Percentiles rank a stretch among this genome's conserved stretches.
These are phyloP conservation scores for Claviceps purpurea DNA, from an alignment of 2,329 filamentous ascomycete genomes.

Conservation along the genomic window DNA sequence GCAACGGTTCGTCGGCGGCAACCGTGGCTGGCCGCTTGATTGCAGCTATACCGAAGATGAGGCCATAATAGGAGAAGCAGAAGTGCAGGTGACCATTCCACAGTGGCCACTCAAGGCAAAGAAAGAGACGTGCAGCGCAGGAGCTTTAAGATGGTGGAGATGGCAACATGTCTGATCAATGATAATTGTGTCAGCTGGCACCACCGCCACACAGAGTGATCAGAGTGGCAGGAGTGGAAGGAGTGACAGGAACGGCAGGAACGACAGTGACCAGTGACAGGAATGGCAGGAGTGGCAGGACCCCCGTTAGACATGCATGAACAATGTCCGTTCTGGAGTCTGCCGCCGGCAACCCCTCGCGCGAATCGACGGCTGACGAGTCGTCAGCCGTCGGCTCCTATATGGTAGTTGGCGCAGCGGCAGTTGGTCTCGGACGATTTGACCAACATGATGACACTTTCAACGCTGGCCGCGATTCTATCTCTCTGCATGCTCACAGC, in stretches of 20 bases:
- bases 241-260: background rate
- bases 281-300: background rate
- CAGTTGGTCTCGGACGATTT: no score
- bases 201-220: background rate
- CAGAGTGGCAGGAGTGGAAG: background rate
- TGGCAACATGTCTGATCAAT: background rate
- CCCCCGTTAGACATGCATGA: background rate
- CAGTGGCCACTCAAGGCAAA: background rate
- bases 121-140: background rate
- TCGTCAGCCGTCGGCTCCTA: no score
- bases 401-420: no score
- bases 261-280: background rate
- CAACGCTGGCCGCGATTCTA: background rate
- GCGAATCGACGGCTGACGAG: background rate
- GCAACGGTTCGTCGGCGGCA: slow-evolving; percentile 15
- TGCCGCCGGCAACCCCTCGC: background rate
- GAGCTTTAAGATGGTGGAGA: background rate
- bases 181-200: background rate
- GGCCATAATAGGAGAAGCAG: background rate
- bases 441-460: background rate
- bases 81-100: background rate
- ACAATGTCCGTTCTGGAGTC: background rate
- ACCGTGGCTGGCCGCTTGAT: slow-evolving; percentile 27
- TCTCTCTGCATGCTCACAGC: background rate
- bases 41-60: slow-evolving; percentile 18